Evolutionary conservation across 192 early-diverging fungal genomes (phyloP).

Genomic region (Coemansia sp.): DNA sequence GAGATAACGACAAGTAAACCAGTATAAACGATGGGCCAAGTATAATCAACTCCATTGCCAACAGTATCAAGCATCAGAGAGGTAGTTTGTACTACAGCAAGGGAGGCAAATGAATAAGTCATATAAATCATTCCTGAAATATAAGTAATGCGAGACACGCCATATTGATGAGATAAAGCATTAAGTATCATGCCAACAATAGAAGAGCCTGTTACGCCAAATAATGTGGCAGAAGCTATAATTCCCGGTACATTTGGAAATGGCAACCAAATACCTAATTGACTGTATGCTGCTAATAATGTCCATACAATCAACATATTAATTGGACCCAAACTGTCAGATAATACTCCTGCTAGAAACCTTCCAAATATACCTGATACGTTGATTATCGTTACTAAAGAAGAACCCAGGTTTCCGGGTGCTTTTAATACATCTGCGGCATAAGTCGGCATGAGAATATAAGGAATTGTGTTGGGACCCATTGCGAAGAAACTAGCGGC

Average conservation of each 20-base stretch:
- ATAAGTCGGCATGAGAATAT: constrained; percentile 51
- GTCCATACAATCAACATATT: constrained; percentile 46
- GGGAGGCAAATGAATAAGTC: constrained; percentile 40
- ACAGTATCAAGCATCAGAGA: constrained; percentile 52
- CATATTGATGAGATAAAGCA: constrained; percentile 39
- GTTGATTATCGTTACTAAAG: constrained; percentile 45
- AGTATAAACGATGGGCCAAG: constrained; percentile 50
- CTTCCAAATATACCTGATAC: constrained; percentile 49
- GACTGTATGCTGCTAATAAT: constrained; percentile 35
- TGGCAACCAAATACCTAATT: constrained; percentile 51
- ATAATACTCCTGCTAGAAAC: constrained; percentile 34
- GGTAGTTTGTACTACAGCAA: constrained; percentile 41
- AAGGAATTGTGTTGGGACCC: constrained; percentile 53
- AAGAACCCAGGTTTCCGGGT: constrained; percentile 24
- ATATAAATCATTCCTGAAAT: constrained; percentile 52
- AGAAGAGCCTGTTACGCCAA: constrained; percentile 40
- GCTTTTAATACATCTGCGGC: constrained; percentile 37
- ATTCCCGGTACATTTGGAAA: constrained; percentile 21
- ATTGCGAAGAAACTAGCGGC: constrained; percentile 49
- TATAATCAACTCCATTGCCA: constrained; percentile 39
- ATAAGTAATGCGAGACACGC: constrained; percentile 39
- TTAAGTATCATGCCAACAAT: constrained; percentile 48
- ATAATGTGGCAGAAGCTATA: constrained; percentile 36
- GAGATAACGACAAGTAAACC: constrained; percentile 34
- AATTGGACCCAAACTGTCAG: constrained; percentile 37